Evolutionary conservation across 768 basidiomycete species (phyloP), one percentile per base, ranked within the genome.

Genomic region (Asterophora parasitica): DNA sequence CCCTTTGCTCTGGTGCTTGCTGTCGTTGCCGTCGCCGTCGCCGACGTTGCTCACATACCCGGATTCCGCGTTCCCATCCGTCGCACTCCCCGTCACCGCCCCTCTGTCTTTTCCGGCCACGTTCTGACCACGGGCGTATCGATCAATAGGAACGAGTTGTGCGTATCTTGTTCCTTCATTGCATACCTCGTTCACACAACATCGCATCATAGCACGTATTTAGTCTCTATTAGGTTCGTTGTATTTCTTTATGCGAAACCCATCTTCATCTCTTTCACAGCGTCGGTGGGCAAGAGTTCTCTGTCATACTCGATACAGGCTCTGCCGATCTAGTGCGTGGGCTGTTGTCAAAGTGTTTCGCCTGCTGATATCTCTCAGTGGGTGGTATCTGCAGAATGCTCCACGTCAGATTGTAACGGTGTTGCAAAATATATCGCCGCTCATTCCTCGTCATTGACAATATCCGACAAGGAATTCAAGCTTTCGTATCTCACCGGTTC

Each of bases 241-340:
- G 7, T 20, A 28, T 37, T 39, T 23, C 46, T 11, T 23, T 6
- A 46, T 32, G n/a, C 23, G 7, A 20, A 20, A 38, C 27, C 48
- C 35, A 20, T 37, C 20, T 30, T 26, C 17, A 56, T 49, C 27
- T 44, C 50, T 4, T 45, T 28, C 34, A 51, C 40, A 55, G 73
- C 28, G 61, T 76, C 37, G 74, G 73, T 38, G 66, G 64, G 3
- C 72, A 75, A 57, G 50, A 62, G 33, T 71, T 80, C 48, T 64
- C 65, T 57, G 64, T 73, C 16, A 69, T 77, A 4, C 62, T 79
- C 23, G 79, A 81, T 56, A 81, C 80, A 7, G 80, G 79, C 40
- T 82, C 79, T 3, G 72, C 81, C 1, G 80, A 81, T 58, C 55
- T 82, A 53, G 78, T 78, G 53, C 38, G 68, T 57, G 28, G 42